These are phyloP conservation scores for Mrakia frigida DNA, from an alignment of 768 basidiomycete genomes.

Conservation along the genomic window DNA sequence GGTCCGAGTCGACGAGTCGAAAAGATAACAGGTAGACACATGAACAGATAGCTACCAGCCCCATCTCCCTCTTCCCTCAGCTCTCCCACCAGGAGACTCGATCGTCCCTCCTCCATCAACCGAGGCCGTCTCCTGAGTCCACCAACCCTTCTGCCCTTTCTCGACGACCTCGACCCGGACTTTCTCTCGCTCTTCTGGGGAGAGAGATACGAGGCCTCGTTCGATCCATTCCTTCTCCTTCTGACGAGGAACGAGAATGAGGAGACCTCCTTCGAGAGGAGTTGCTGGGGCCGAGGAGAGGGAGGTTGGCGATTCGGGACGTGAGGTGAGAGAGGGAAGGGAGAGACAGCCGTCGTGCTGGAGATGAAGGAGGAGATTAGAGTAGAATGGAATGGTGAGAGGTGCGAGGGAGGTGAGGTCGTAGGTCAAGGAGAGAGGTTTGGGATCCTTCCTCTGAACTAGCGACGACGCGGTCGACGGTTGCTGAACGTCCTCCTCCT, in stretches of 20 bases:
- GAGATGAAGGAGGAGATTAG: neutral
- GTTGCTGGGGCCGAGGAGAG: neutral
- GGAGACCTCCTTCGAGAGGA: slow-evolving; percentile 5
- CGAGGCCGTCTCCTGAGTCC: neutral
- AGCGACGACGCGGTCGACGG: neutral
- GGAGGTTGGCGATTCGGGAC: neutral
- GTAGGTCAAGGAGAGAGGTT: slow-evolving; percentile 3
- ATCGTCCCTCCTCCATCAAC: neutral
- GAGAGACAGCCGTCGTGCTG: slow-evolving; percentile 4
- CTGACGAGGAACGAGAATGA: neutral
- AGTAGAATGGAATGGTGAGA: slow-evolving; percentile 28
- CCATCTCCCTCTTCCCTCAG: neutral
- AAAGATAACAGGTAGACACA: neutral
- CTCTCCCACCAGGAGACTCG: neutral
- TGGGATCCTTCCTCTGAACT: neutral
- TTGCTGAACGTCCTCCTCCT: neutral
- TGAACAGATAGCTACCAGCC: neutral
- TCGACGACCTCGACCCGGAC: neutral
- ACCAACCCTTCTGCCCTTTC: neutral
- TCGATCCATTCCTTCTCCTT: slow-evolving; percentile 14
- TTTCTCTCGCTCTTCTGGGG: neutral
- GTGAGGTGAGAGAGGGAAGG: neutral
- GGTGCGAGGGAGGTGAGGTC: slow-evolving; percentile 23
- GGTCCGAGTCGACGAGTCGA: neutral
- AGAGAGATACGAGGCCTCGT: neutral